Percentiles rank a stretch among this genome's conserved stretches.
phyloP scores from a whole-genome alignment of 163 green algal genomes.

The Scenedesmus sp. region DNA sequence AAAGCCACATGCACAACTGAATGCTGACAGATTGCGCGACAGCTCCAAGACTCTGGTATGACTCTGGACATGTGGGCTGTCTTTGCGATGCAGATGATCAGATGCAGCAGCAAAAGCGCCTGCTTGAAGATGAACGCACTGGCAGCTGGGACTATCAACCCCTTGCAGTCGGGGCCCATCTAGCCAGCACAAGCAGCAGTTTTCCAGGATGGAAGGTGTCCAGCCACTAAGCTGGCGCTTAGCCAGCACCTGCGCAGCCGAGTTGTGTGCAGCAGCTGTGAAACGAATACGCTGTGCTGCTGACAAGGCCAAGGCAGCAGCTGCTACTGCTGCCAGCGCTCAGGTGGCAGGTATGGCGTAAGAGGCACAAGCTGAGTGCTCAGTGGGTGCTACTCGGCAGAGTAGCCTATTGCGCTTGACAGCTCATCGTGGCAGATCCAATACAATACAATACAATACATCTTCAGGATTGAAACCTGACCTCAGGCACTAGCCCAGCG shows the following conservation, averaged over 20 bases:
- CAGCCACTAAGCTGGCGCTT: background rate
- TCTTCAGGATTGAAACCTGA: too few species aligned
- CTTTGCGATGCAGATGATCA: constrained; percentile 30
- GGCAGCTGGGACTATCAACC: constrained; percentile 13
- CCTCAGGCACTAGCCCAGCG: too few species aligned
- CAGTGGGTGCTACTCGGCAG: too few species aligned
- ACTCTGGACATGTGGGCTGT: background rate
- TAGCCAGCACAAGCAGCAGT: background rate
- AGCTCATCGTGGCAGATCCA: too few species aligned
- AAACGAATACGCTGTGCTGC: too few species aligned
- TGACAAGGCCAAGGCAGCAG: background rate
- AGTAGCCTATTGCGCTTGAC: too few species aligned
- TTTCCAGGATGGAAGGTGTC: too few species aligned
- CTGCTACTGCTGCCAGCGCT: background rate
- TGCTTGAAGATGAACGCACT: constrained; percentile 53
- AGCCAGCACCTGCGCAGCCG: background rate
- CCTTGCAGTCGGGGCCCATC: constrained; percentile 39
- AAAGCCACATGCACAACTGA: background rate
- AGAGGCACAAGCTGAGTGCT: too few species aligned
- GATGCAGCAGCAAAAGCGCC: constrained; percentile 54
- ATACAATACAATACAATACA: too few species aligned
- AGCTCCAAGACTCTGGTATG: background rate
- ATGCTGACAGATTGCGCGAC: background rate
- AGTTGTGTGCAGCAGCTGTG: too few species aligned
- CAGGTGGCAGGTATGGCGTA: too few species aligned